A percentile compares a stretch with the other conserved stretches of the same genome.
These are phyloP conservation scores for Lasiodiplodia theobromae DNA, from an alignment of 2,329 filamentous ascomycete species.

Conservation along the genomic window DNA sequence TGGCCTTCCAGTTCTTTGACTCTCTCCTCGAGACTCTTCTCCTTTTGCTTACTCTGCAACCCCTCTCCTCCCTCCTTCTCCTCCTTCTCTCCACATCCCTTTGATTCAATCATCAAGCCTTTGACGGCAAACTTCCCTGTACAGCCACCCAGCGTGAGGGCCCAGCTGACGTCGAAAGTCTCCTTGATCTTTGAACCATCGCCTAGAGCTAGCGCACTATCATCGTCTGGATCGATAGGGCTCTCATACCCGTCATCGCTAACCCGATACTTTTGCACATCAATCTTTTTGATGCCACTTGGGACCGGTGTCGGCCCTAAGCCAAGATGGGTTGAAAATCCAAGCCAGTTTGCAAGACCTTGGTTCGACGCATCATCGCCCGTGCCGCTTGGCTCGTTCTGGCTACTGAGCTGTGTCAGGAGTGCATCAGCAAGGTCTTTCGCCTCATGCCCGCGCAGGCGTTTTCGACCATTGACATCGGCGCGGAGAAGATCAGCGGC, in stretches of 20 bases:
- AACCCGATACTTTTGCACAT: constrained; percentile 51
- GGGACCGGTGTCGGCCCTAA: constrained; percentile 45
- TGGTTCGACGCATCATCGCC: constrained; percentile 43
- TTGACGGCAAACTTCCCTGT: constrained; percentile 53
- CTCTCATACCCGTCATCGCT: constrained; percentile 49
- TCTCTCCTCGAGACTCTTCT: constrained; percentile 22
- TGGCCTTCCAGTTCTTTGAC: constrained; percentile 34
- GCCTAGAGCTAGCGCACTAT: constrained; percentile 28
- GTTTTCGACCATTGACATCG: constrained; percentile 51
- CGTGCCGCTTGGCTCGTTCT: constrained; percentile 2
- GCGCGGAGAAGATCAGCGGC: constrained; percentile 57
- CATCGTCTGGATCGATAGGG: constrained; percentile 49
- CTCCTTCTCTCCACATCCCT: constrained; percentile 28
- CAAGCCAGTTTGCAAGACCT: constrained; percentile 52
- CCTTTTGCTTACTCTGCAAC: not conserved
- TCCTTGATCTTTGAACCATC: constrained; percentile 41
- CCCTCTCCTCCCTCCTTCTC: constrained; percentile 6
- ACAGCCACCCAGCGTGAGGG: constrained; percentile 49
- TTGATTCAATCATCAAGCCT: constrained; percentile 40
- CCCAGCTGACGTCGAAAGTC: constrained; percentile 55
- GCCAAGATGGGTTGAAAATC: constrained; percentile 44
- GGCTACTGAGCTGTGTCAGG: constrained; percentile 41
- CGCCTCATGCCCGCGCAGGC: constrained; percentile 55
- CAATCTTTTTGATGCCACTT: constrained; percentile 45
- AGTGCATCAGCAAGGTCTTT: constrained; percentile 55